Percentiles rank a stretch among this genome's conserved stretches.
phyloP scores from a whole-genome alignment of 148 eudicot species.

The Mesembryanthemum crystallinum region DNA sequence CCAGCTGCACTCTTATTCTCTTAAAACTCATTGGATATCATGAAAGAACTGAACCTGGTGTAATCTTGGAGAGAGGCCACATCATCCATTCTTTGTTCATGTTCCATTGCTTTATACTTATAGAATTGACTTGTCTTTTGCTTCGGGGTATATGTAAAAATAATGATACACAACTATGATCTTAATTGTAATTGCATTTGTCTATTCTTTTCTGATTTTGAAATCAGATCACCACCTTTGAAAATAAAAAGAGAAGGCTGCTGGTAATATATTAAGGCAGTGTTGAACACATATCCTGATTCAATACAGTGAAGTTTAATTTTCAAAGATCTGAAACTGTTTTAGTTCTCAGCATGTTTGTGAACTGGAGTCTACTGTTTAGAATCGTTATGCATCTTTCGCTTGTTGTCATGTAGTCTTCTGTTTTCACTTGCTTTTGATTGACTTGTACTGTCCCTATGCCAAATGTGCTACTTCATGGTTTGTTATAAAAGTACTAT shows the following conservation, averaged over 20 bases:
- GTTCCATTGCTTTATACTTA: not conserved
- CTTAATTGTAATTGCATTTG: not conserved
- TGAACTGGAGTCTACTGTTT: too few species aligned
- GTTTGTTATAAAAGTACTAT: not conserved
- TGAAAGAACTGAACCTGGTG: not conserved
- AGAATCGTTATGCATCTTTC: not conserved
- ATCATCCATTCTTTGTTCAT: not conserved
- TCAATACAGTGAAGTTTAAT: not conserved
- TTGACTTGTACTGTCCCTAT: not conserved
- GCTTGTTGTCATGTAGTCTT: not conserved
- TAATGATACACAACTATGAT: not conserved
- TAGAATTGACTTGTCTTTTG: not conserved
- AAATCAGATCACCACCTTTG: not conserved
- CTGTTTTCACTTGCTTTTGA: not conserved
- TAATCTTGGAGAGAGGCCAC: too few species aligned
- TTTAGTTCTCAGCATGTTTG: not conserved
- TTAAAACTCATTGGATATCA: not conserved
- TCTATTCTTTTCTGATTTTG: not conserved
- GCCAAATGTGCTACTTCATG: not conserved
- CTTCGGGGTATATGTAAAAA: not conserved
- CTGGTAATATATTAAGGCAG: too few species aligned
- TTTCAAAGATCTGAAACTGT: not conserved
- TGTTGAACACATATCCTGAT: not conserved
- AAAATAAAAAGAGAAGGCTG: not conserved
- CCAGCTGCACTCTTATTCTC: not conserved